These are phyloP conservation scores for Pluteus cervinus DNA, from an alignment of 768 basidiomycete genomes.

Conservation along the genomic window DNA sequence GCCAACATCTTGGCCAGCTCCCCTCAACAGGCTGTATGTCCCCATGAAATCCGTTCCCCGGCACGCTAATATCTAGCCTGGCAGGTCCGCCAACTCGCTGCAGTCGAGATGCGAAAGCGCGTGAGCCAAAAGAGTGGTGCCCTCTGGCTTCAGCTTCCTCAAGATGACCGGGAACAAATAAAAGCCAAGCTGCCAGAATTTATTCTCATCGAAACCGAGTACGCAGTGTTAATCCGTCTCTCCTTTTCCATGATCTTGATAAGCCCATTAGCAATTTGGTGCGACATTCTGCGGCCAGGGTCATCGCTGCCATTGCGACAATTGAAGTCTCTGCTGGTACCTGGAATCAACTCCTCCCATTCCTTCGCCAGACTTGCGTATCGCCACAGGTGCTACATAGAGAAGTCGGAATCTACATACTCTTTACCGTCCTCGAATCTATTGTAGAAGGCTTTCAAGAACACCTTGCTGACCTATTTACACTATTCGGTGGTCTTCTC, in stretches of 20 bases:
- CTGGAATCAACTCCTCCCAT: conserved; percentile 87
- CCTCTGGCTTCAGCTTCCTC: conserved; percentile 72
- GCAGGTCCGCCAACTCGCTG: conserved; percentile 94
- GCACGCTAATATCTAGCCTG: conserved; percentile 4
- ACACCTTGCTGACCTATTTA: conserved; percentile 69
- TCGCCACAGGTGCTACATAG: conserved; percentile 69
- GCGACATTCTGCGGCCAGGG: conserved; percentile 87
- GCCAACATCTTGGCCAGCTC: conserved; percentile 81
- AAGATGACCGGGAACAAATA: conserved; percentile 71
- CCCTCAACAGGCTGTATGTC: conserved; percentile 75
- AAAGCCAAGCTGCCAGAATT: conserved; percentile 78
- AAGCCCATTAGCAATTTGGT: conserved; percentile 65
- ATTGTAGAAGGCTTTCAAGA: conserved; percentile 87
- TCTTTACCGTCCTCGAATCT: conserved; percentile 87
- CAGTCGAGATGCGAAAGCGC: conserved; percentile 95
- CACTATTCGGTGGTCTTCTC: conserved; percentile 68
- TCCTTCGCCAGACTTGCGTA: conserved; percentile 72
- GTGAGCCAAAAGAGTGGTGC: conserved; percentile 72
- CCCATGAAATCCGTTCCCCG: conserved; percentile 7
- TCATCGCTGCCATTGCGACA: conserved; percentile 87
- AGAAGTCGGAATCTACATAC: conserved; percentile 87
- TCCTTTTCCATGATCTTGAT: conserved; percentile 8
- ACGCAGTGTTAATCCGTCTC: conserved; percentile 20
- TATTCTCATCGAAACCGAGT: conserved; percentile 77
- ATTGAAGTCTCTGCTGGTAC: conserved; percentile 75